Evolutionary conservation across 139 green algal species (phyloP).

Genomic region (Edaphochlamys debaryana): DNA sequence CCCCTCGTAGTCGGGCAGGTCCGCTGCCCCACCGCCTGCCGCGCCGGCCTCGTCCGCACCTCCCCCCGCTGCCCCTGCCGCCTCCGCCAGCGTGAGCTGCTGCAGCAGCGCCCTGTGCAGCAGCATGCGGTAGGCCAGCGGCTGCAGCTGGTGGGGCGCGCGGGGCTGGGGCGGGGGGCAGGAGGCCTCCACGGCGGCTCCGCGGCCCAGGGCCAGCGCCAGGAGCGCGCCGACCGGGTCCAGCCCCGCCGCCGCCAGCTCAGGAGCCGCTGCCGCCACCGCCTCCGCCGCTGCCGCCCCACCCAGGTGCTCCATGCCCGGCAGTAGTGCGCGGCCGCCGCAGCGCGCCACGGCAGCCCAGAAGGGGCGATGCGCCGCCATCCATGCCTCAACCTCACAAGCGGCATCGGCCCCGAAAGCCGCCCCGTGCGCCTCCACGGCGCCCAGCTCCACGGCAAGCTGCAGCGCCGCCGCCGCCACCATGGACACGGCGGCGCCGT

Average conservation of each 20-base stretch:
- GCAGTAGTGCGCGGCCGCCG: not conserved
- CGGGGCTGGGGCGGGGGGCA: too few species aligned
- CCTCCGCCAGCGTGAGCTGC: conserved; percentile 11
- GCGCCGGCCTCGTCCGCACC: not conserved
- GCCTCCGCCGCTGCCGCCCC: conserved; percentile 1
- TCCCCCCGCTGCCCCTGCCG: not conserved
- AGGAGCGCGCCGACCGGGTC: conserved; percentile 53
- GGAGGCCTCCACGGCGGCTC: too few species aligned
- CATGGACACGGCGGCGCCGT: not conserved
- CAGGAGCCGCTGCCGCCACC: conserved; percentile 13
- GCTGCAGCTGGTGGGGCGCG: conserved; percentile 36
- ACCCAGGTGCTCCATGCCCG: not conserved
- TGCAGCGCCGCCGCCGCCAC: not conserved
- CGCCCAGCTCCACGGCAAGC: conserved; percentile 1
- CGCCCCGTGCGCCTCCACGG: conserved; percentile 7
- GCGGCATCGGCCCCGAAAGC: conserved; percentile 11
- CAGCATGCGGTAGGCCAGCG: conserved; percentile 48
- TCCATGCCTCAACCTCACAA: not conserved
- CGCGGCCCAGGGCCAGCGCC: conserved; percentile 25
- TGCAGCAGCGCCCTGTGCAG: conserved; percentile 43
- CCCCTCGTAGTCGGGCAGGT: conserved; percentile 50
- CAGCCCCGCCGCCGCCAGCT: conserved; percentile 32
- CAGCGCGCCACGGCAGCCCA: conserved; percentile 11
- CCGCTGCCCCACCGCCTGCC: not conserved
- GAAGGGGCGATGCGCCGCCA: not conserved